phyloP scores from a whole-genome alignment of 495 filamentous ascomycete genomes.

The Neurospora sp. region DNA sequence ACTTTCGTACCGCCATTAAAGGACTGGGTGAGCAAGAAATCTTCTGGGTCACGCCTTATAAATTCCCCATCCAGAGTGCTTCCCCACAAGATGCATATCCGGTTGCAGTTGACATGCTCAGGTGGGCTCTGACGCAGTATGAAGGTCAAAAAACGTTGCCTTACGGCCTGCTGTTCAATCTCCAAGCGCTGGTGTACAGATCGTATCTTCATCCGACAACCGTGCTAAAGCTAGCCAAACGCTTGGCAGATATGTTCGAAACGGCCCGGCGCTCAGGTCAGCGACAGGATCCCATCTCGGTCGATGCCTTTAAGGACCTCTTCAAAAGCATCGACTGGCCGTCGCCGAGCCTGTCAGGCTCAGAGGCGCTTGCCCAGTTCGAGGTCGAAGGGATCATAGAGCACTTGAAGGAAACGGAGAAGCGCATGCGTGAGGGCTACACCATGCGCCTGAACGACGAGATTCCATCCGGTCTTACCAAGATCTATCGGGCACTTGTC shows the following conservation, averaged over 20 bases:
- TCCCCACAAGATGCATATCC: slow-evolving; percentile 3
- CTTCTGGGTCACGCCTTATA: slow-evolving; percentile 15
- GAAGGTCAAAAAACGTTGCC: slow-evolving; percentile 9
- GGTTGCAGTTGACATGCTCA: slow-evolving; percentile 10
- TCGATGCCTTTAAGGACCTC: slow-evolving; percentile 39
- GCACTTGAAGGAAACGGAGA: slow-evolving; percentile 32
- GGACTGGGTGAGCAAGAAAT: slow-evolving; percentile 16
- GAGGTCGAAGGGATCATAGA: slow-evolving; percentile 31
- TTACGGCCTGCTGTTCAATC: slow-evolving; percentile 34
- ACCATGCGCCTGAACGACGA: slow-evolving; percentile 15
- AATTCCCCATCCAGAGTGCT: slow-evolving; percentile 4
- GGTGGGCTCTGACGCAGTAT: slow-evolving; percentile 6
- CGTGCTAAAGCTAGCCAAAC: slow-evolving; percentile 28
- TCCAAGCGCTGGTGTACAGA: slow-evolving; percentile 45
- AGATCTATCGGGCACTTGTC: slow-evolving; percentile 52
- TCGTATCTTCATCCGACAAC: slow-evolving; percentile 38
- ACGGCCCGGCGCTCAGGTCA: not conserved
- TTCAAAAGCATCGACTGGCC: slow-evolving; percentile 39
- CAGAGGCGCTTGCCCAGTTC: slow-evolving; percentile 35
- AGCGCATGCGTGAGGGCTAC: slow-evolving; percentile 19
- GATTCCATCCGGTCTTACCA: slow-evolving; percentile 16
- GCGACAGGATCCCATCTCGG: slow-evolving; percentile 21
- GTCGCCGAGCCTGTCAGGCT: slow-evolving; percentile 21
- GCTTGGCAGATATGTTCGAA: slow-evolving; percentile 6
- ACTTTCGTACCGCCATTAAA: slow-evolving; percentile 7